Conservation (phyloP, 345 rosid genomes). For the Mercurialis annua region DNA sequence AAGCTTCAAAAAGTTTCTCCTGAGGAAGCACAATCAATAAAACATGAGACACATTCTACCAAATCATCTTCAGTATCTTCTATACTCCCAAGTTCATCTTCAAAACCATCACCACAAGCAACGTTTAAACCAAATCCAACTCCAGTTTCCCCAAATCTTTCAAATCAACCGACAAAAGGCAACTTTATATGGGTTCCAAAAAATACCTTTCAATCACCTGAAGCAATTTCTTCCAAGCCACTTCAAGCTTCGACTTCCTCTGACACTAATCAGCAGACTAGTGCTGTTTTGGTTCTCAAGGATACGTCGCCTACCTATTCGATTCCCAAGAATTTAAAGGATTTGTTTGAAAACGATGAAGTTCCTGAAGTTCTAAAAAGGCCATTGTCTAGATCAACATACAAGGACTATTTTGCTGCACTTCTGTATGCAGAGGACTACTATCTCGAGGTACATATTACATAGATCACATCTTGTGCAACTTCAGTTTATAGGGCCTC, state of each 20-base stretch:
- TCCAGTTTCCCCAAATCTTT: not conserved
- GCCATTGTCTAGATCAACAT: slow-evolving; percentile 22
- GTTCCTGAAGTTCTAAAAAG: slow-evolving; percentile 26
- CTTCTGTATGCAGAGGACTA: slow-evolving; percentile 42
- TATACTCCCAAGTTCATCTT: too few relatives aligned
- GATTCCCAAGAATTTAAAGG: slow-evolving; percentile 28
- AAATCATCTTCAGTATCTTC: too few relatives aligned
- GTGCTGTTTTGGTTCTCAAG: slow-evolving; percentile 6
- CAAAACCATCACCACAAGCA: too few relatives aligned
- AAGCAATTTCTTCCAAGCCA: slow-evolving; percentile 16
- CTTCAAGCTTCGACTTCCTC: slow-evolving; percentile 15
- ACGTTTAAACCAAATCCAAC: too few relatives aligned
- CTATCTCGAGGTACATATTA: slow-evolving; percentile 35
- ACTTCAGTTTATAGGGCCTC: too few relatives aligned
- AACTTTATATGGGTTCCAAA: not conserved
- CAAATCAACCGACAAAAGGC: not conserved
- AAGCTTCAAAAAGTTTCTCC: too few relatives aligned
- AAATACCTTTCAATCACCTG: not conserved
- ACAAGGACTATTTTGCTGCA: slow-evolving; percentile 31
- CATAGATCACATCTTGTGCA: too few relatives aligned
- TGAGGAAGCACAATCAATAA: too few relatives aligned
- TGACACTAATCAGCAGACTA: not conserved
- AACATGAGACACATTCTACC: too few relatives aligned
- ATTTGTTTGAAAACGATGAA: slow-evolving; percentile 20
- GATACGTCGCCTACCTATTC: slow-evolving; percentile 18